Evolutionary conservation across 169 alveolate species (phyloP).

Genomic region (Eimeria tenella): DNA sequence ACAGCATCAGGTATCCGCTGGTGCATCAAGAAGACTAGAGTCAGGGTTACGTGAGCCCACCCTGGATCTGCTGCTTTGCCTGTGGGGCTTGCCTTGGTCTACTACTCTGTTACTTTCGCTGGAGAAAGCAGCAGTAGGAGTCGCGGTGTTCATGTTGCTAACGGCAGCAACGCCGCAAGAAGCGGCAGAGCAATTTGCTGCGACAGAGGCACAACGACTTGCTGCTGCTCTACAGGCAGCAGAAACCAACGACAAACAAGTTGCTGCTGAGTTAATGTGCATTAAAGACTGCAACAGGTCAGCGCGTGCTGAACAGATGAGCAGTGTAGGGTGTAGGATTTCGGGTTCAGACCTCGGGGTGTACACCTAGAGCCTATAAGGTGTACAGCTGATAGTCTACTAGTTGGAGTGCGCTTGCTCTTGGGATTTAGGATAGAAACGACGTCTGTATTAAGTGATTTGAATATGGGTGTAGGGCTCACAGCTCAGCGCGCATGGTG

Average conservation of each 20-base stretch:
- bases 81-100: neutral
- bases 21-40: neutral
- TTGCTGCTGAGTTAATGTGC: constrained; percentile 9
- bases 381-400: neutral
- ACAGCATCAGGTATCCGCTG: neutral
- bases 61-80: constrained; percentile 43
- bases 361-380: neutral
- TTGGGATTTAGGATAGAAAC: too few species aligned
- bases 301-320: neutral
- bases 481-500: neutral
- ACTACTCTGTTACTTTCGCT: neutral
- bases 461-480: neutral
- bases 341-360: neutral
- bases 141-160: neutral
- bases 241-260: neutral
- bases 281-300: constrained; percentile 32
- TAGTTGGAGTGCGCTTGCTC: neutral
- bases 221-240: constrained; percentile 13
- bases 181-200: constrained; percentile 12
- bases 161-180: neutral
- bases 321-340: constrained; percentile 8
- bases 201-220: neutral
- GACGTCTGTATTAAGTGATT: too few species aligned
- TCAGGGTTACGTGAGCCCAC: neutral
- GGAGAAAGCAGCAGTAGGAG: neutral